phyloP scores from a whole-genome alignment of 306 rosid species.

The Casuarina cunninghamiana region DNA sequence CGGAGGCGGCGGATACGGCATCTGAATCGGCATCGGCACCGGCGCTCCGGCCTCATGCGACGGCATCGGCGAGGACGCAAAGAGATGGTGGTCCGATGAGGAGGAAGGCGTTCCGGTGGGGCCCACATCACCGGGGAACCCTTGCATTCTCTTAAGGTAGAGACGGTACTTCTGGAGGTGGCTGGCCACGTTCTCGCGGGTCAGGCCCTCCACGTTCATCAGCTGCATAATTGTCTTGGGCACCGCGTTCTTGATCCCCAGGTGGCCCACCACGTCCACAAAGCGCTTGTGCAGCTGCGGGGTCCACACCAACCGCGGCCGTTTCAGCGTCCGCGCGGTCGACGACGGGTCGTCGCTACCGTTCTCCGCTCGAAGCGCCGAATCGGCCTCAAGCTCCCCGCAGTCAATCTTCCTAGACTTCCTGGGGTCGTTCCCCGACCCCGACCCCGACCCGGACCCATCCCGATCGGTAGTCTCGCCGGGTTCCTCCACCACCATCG shows the following conservation, averaged over 20 bases:
- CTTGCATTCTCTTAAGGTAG: conserved; percentile 83
- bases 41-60: conserved; percentile 50
- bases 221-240: conserved; percentile 92
- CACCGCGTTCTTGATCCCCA: conserved; percentile 88
- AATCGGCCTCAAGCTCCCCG: conserved; percentile 55
- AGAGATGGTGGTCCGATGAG: conserved; percentile 63
- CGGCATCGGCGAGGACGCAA: conserved; percentile 76
- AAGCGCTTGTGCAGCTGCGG: conserved; percentile 91
- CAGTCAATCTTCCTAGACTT: conserved; percentile 59
- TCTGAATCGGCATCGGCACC: conserved; percentile 39
- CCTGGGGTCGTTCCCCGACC: conserved; percentile 54
- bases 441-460: conserved; percentile 51
- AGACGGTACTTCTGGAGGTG: conserved; percentile 93
- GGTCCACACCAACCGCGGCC: conserved; percentile 89
- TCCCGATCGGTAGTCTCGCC: conserved; percentile 48
- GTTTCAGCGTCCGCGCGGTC: conserved; percentile 46
- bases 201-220: conserved; percentile 96
- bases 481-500: conserved; percentile 36
- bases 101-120: conserved; percentile 53
- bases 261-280: conserved; percentile 86
- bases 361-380: conserved; percentile 46
- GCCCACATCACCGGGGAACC: conserved; percentile 53
- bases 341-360: conserved; percentile 41
- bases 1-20: conserved; percentile 44
- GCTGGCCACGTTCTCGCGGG: conserved; percentile 92